Evolutionary conservation across 352 stramenopile genomes (phyloP).

Genomic region (Phytophthora tentaculata): DNA sequence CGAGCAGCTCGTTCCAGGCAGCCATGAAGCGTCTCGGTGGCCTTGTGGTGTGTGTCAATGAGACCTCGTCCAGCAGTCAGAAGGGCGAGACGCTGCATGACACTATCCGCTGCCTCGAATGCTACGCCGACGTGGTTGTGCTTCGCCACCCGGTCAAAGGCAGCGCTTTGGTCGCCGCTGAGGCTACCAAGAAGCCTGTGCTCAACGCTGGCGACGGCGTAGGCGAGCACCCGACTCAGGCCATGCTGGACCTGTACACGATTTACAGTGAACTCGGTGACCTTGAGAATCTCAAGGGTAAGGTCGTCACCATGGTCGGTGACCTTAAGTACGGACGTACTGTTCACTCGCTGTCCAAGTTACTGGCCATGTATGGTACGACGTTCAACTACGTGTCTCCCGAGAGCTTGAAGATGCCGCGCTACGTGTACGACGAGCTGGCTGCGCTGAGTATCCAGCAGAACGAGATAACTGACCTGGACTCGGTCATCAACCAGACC

Average conservation of each 20-base stretch:
- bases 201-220: conserved; percentile 96
- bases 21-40: conserved; percentile 97
- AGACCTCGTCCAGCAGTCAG: conserved; percentile 94
- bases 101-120: conserved; percentile 96
- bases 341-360: conserved; percentile 96
- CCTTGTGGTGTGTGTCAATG: conserved; percentile 94
- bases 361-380: conserved; percentile 93
- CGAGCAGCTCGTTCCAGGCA: conserved; percentile 97
- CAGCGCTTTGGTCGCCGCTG: conserved; percentile 77
- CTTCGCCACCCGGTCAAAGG: conserved; percentile 95
- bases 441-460: conserved; percentile 78
- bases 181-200: conserved; percentile 90
- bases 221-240: conserved; percentile 99
- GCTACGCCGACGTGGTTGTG: conserved; percentile 96
- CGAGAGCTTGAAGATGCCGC: conserved; percentile 86
- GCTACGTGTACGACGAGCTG: conserved; percentile 83
- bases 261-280: conserved; percentile 92
- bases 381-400: conserved; percentile 94
- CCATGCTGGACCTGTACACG: conserved; percentile 98
- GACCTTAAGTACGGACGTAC: conserved; percentile 99
- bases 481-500: conserved; percentile 89
- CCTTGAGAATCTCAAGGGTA: conserved; percentile 68
- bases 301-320: conserved; percentile 96
- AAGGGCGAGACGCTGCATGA: conserved; percentile 99
- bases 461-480: conserved; percentile 84